Conservation (phyloP, 768 basidiomycete genomes). For the Phylloporus rhodoxanthus region DNA sequence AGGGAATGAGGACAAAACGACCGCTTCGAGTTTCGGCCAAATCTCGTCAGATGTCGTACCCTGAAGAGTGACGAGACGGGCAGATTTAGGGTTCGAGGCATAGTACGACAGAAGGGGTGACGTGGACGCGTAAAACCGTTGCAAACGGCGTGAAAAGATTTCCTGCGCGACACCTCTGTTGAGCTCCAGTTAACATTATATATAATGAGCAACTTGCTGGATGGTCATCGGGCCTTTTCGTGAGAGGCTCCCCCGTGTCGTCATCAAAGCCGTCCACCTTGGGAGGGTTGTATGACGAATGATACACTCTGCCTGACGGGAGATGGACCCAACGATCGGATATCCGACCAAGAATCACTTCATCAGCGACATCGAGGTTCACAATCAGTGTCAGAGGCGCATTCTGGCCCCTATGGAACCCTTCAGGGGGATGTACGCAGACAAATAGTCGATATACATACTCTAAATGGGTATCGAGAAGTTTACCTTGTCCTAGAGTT, state of each 20-base stretch:
- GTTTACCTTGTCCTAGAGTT: constrained; percentile 75
- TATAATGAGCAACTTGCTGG: constrained; percentile 51
- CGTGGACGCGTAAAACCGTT: constrained; percentile 73
- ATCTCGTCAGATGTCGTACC: constrained; percentile 84
- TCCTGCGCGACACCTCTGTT: constrained; percentile 43
- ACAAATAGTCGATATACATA: constrained; percentile 28
- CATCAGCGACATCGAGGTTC: constrained; percentile 84
- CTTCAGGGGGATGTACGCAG: not conserved
- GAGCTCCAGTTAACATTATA: constrained; percentile 2
- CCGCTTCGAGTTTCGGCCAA: constrained; percentile 74
- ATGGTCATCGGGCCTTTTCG: constrained; percentile 84
- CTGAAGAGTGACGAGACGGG: constrained; percentile 50
- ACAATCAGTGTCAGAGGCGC: constrained; percentile 74
- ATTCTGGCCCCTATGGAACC: constrained; percentile 45
- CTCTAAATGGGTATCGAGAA: constrained; percentile 74
- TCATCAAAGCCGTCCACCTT: constrained; percentile 78
- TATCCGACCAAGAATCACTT: constrained; percentile 79
- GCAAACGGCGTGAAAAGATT: constrained; percentile 68
- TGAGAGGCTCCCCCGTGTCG: constrained; percentile 79
- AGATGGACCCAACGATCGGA: constrained; percentile 88
- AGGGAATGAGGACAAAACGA: constrained; percentile 55
- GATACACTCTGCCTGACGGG: constrained; percentile 86
- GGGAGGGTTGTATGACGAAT: constrained; percentile 81
- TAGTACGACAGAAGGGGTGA: constrained; percentile 79
- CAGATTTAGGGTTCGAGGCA: constrained; percentile 34